A percentile compares a stretch with the other conserved stretches of the same genome.
phyloP scores from a whole-genome alignment of 768 basidiomycete species.

The Leccinum obscurum region DNA sequence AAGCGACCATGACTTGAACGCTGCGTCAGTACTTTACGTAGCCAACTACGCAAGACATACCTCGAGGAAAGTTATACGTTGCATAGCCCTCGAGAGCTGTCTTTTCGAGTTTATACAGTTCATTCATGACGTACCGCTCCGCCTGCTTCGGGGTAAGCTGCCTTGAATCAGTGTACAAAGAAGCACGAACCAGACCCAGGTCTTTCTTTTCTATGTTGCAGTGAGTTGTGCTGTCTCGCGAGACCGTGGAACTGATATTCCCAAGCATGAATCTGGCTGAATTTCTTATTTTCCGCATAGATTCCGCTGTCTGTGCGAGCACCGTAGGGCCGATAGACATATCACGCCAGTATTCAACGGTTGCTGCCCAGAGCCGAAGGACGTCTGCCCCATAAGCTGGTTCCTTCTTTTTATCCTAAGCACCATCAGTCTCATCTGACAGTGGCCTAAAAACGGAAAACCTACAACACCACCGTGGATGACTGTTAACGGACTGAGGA shows the following conservation, averaged over 20 bases:
- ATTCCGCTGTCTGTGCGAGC: constrained; percentile 72
- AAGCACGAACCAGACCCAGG: constrained; percentile 61
- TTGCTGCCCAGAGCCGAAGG: constrained; percentile 88
- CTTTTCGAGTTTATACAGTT: constrained; percentile 71
- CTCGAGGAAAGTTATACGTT: constrained; percentile 79
- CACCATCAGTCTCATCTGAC: constrained; percentile 1
- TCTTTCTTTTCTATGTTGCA: constrained; percentile 35
- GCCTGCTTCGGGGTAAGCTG: constrained; percentile 45
- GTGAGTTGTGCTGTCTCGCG: not conserved
- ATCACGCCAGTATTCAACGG: constrained; percentile 87
- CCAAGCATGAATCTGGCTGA: constrained; percentile 85
- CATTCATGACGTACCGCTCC: constrained; percentile 86
- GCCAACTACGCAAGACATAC: constrained; percentile 37
- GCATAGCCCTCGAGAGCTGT: constrained; percentile 67
- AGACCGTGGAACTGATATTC: constrained; percentile 50
- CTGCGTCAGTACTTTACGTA: constrained; percentile 3
- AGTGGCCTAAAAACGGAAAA: constrained; percentile 5
- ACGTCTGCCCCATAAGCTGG: constrained; percentile 86
- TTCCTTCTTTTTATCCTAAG: constrained; percentile 63
- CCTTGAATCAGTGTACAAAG: not conserved
- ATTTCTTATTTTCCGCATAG: constrained; percentile 82
- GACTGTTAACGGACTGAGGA: constrained; percentile 80
- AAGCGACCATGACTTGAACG: constrained; percentile 61
- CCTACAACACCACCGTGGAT: constrained; percentile 75
- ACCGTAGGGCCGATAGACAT: constrained; percentile 81